Evolutionary conservation across 139 green algal species (phyloP).

Genomic region (Yamagishiella unicocca): DNA sequence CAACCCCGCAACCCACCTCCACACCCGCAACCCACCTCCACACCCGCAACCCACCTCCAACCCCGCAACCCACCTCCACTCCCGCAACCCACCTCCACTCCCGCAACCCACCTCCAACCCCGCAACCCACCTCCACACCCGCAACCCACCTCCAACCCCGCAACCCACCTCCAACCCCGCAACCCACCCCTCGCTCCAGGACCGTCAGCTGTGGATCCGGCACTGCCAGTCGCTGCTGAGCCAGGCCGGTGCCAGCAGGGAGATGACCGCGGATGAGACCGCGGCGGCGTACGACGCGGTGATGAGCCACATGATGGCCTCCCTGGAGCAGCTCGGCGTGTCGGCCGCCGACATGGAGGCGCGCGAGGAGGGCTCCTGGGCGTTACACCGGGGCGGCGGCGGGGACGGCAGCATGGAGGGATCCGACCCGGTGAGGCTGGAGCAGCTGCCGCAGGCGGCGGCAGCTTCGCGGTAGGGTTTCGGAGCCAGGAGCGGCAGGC

Average conservation of each 20-base stretch:
- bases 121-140: no score
- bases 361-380: neutral
- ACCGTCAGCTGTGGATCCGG: conserved; percentile 13
- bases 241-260: neutral
- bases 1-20: no score
- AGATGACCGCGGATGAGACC: neutral
- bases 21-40: no score
- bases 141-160: no score
- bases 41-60: no score
- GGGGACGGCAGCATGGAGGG: neutral
- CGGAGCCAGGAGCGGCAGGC: no score
- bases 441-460: neutral
- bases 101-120: no score
- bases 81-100: no score
- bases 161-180: no score
- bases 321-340: conserved; percentile 6
- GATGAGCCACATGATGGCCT: neutral
- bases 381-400: neutral
- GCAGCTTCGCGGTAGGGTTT: no score
- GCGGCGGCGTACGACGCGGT: conserved; percentile 15
- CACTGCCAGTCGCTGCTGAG: conserved; percentile 5
- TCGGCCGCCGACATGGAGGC: neutral
- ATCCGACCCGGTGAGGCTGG: neutral
- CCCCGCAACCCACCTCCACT: no score
- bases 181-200: no score